phyloP scores from a whole-genome alignment of 768 basidiomycete species.

The Dacryopinax spathularia region DNA sequence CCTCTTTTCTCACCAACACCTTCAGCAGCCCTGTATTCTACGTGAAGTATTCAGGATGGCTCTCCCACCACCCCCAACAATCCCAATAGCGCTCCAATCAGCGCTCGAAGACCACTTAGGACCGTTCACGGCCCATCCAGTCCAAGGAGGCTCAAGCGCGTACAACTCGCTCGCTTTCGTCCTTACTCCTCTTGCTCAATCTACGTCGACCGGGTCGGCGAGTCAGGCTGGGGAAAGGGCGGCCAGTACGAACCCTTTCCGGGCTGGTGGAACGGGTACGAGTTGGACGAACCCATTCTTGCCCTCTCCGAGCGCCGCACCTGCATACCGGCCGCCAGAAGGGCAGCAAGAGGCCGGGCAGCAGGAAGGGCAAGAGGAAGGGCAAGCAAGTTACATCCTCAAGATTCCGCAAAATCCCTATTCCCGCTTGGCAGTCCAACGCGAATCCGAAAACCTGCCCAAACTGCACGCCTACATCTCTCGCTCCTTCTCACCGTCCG shows the following conservation, averaged over 20 bases:
- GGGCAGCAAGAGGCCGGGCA: too few species aligned
- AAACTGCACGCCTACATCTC: neutral
- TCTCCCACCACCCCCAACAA: neutral
- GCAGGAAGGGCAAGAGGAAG: neutral
- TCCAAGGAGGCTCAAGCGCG: neutral
- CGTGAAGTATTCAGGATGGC: too few species aligned
- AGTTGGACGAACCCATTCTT: too few species aligned
- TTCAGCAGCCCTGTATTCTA: too few species aligned
- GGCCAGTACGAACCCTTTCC: too few species aligned
- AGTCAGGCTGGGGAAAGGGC: too few species aligned
- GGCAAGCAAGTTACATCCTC: neutral
- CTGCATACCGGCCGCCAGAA: too few species aligned
- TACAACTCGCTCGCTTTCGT: neutral
- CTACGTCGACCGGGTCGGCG: neutral
- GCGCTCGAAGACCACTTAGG: neutral
- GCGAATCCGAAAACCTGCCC: neutral
- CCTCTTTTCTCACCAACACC: too few species aligned
- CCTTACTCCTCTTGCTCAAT: neutral
- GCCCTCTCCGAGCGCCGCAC: too few species aligned
- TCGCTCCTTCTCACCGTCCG: neutral
- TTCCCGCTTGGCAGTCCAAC: neutral
- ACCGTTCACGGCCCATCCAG: neutral
- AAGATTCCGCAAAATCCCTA: neutral
- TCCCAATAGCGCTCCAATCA: neutral
- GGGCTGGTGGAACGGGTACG: too few species aligned